Base-by-base conservation (phyloP, 257 asterid species). In the Rauvolfia tetraphylla region DNA sequence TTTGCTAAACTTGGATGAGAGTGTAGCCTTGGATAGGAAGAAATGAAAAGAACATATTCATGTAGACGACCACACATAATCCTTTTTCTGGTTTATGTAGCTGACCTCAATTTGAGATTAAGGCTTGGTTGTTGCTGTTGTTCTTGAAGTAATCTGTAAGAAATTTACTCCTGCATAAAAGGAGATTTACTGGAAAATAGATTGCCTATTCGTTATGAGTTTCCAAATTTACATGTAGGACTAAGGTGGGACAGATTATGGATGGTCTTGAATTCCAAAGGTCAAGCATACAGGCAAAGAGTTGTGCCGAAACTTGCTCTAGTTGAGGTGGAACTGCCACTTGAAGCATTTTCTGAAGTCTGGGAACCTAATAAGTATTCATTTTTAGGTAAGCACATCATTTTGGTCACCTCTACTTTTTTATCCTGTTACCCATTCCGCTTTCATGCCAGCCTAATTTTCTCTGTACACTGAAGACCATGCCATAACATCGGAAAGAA, bases 241-340 rank as follows among this genome's bases (percentile, higher is more conserved):
- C 75, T 84, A 58, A 44, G 68, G 25, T 81, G 85, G 85, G 87
- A 84, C 46, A 61, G 87, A 44, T 69, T 71, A 62, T 81, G 87
- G 81, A 23, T 81, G 53, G 73, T 84, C 33, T 81, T 81, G 78
- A 84, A 84, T 77, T 72, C 84, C 63, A 75, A 34, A 75, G 87
- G 87, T 31, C 51, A 79, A 59, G 84, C 81, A 54, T 39, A 39
- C 56, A 83, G 81, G 34, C 85, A 81, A 54, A 81, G 85, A 75
- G 67, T 83, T 71, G 85, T 73, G 38, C 81, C 85, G 41, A 80
- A 65, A 46, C 83, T 84, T 56, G 79, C 83, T 41, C 83, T 81
- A 41, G 63, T 84, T 75, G 72, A 72, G 36, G 84, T 73, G 18
- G 76, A 75, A 57, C 34, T 81, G 61, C 85, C 85, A n/a, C 51